These are phyloP conservation scores for Mucor plumbeus DNA, from an alignment of 371 early-diverging fungal species.

Conservation along the genomic window DNA sequence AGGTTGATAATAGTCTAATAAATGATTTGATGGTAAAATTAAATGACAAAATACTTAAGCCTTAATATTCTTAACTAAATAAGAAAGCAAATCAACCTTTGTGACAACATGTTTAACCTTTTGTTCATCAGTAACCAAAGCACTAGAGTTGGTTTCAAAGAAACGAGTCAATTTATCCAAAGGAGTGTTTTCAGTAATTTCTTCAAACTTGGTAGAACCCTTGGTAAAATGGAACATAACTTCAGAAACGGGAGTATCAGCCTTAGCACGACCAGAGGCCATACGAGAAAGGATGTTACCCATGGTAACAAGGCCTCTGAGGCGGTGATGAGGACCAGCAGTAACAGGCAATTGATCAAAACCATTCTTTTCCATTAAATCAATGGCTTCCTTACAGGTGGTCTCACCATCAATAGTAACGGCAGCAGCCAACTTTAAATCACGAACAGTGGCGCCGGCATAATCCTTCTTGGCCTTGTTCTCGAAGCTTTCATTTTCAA, in stretches of 20 bases:
- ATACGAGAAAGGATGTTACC: slow-evolving; percentile 84
- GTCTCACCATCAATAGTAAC: slow-evolving; percentile 76
- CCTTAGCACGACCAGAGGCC: slow-evolving; percentile 69
- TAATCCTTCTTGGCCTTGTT: slow-evolving; percentile 79
- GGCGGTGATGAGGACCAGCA: slow-evolving; percentile 56
- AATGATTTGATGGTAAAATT: neutral
- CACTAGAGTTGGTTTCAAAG: slow-evolving; percentile 90
- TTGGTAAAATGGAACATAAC: slow-evolving; percentile 84
- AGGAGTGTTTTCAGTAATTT: slow-evolving; percentile 84
- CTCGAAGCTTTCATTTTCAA: slow-evolving; percentile 49
- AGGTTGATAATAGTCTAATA: neutral
- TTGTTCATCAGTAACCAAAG: slow-evolving; percentile 82
- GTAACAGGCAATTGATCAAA: slow-evolving; percentile 97
- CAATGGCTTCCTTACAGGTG: slow-evolving; percentile 80
- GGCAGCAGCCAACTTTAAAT: slow-evolving; percentile 81
- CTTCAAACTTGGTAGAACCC: slow-evolving; percentile 73
- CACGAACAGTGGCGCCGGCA: slow-evolving; percentile 81
- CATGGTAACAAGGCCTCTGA: slow-evolving; percentile 88
- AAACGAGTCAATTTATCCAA: slow-evolving; percentile 83
- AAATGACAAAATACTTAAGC: slow-evolving; percentile 11
- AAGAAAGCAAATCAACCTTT: slow-evolving; percentile 90
- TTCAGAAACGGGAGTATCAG: slow-evolving; percentile 71
- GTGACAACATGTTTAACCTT: slow-evolving; percentile 87
- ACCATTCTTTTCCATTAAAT: slow-evolving; percentile 84
- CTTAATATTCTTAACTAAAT: slow-evolving; percentile 64